A percentile compares a stretch with the other conserved stretches of the same genome.
These are phyloP conservation scores for Thelonectria discophora DNA, from an alignment of 2,329 filamentous ascomycete species.

Conservation along the genomic window DNA sequence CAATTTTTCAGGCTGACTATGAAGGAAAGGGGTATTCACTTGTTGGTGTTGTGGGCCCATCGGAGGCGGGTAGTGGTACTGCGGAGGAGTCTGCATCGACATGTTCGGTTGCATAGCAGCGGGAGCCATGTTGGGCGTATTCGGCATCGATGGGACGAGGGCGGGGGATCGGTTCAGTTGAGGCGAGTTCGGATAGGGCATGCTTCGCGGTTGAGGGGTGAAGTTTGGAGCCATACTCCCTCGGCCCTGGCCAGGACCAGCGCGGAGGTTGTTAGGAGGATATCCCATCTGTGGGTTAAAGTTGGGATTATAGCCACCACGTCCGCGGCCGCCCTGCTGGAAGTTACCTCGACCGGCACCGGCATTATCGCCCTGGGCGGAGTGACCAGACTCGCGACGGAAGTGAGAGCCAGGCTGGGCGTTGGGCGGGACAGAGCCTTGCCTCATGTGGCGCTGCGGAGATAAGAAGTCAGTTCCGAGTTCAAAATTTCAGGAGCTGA, in stretches of 20 bases:
- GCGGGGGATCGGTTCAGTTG: conserved; percentile 73
- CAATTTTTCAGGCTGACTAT: conserved; percentile 45
- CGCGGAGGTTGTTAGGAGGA: conserved; percentile 54
- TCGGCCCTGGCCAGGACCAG: conserved; percentile 58
- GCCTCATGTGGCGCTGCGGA: conserved; percentile 72
- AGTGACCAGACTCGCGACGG: conserved; percentile 87
- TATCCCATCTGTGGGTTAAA: conserved; percentile 58
- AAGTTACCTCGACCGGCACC: conserved; percentile 66
- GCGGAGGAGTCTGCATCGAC: conserved; percentile 70
- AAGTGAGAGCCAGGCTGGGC: conserved; percentile 76
- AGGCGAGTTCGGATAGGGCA: conserved; percentile 68
- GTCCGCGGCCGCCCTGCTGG: conserved; percentile 59
- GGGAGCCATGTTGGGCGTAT: conserved; percentile 73
- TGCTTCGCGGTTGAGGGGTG: conserved; percentile 55
- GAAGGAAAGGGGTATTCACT: conserved; percentile 62
- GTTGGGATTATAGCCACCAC: conserved; percentile 59
- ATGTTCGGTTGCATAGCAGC: conserved; percentile 65
- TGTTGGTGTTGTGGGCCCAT: conserved; percentile 69
- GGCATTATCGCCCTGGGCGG: conserved; percentile 64
- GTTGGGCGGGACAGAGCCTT: conserved; percentile 69
- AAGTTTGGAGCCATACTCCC: conserved; percentile 59
- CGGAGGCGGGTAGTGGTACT: conserved; percentile 68
- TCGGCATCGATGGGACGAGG: conserved; percentile 70
- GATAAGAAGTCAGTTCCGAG: conserved; percentile 38
- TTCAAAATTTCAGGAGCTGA: background rate